A percentile compares a stretch with the other conserved stretches of the same genome.
These are phyloP conservation scores for Aspergillus olivimuriae DNA, from an alignment of 495 filamentous ascomycete genomes.

Conservation along the genomic window DNA sequence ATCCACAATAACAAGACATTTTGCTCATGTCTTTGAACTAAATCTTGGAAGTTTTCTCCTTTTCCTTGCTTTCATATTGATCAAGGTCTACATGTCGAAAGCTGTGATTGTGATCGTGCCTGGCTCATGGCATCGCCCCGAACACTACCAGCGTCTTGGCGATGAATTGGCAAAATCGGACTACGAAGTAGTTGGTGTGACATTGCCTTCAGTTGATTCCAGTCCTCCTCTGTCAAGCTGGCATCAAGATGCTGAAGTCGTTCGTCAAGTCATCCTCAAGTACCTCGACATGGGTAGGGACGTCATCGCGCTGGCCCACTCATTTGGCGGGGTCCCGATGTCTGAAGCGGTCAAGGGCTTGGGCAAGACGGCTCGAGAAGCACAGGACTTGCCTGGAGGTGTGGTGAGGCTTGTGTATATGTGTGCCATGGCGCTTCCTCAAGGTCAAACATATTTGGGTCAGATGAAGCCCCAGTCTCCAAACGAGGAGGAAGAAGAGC, in stretches of 20 bases:
- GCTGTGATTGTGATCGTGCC: conserved; percentile 33
- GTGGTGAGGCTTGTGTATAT: conserved; percentile 37
- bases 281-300: conserved; percentile 23
- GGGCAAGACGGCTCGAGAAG: conserved; percentile 29
- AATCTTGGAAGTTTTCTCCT: too few species aligned
- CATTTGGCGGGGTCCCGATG: conserved; percentile 32
- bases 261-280: conserved; percentile 19
- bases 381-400: conserved; percentile 30
- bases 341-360: conserved; percentile 32
- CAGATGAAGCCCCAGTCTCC: conserved; percentile 17
- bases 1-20: too few species aligned
- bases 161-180: conserved; percentile 20
- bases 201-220: conserved; percentile 22
- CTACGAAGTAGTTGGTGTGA: conserved; percentile 24
- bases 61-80: too few species aligned
- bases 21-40: too few species aligned
- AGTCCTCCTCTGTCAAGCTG: conserved; percentile 22
- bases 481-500: conserved; percentile 22
- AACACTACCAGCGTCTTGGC: conserved; percentile 30
- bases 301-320: conserved; percentile 32
- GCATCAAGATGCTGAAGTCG: conserved; percentile 21
- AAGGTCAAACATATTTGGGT: conserved; percentile 17
- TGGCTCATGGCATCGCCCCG: conserved; percentile 38
- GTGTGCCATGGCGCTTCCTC: conserved; percentile 22
- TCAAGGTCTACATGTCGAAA: too few species aligned